phyloP scores from a whole-genome alignment of 2,329 filamentous ascomycete species.

The Geoglossum cookeanum region DNA sequence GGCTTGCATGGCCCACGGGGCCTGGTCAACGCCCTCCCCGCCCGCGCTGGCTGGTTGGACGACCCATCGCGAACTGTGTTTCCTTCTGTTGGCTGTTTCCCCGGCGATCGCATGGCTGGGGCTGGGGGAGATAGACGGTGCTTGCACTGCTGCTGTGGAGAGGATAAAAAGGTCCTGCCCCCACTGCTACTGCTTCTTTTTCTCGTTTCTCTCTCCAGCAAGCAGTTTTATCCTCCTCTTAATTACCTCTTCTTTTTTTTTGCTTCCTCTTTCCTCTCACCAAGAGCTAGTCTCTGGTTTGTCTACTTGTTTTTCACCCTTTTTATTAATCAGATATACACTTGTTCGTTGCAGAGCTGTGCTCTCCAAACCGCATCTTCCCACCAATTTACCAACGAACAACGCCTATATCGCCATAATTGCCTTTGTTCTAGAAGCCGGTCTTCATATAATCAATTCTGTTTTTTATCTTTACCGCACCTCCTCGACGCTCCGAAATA shows the following conservation, averaged over 20 bases:
- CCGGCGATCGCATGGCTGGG: no score
- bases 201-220: conserved; percentile 35
- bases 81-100: no score
- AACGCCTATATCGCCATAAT: background rate
- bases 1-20: no score
- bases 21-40: no score
- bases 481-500: background rate
- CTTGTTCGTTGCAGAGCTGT: conserved; percentile 9
- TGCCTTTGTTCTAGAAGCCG: background rate
- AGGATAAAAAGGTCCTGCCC: background rate
- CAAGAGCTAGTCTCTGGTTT: conserved; percentile 3
- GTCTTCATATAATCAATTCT: background rate
- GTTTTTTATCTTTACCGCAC: background rate
- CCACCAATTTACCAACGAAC: background rate
- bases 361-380: conserved; percentile 6
- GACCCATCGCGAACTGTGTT: no score
- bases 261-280: conserved; percentile 17
- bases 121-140: no score
- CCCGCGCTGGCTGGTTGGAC: no score
- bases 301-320: conserved; percentile 3
- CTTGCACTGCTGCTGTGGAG: background rate
- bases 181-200: background rate
- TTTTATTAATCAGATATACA: background rate
- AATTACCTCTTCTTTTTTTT: conserved; percentile 30
- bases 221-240: conserved; percentile 37